Conservation (phyloP, 306 rosid species). For the Trifolium repens region DNA sequence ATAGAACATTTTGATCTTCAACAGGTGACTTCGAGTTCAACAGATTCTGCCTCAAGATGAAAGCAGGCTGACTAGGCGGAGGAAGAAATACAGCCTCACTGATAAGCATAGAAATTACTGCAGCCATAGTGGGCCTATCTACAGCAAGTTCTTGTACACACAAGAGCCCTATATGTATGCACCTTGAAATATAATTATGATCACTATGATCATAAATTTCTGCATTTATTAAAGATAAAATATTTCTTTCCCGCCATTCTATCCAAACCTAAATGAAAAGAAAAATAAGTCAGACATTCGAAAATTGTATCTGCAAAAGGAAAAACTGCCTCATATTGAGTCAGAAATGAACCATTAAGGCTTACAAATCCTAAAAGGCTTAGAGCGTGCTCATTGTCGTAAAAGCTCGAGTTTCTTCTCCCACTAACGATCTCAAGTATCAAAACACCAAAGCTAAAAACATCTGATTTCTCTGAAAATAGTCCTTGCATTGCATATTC, state of each 20-base stretch:
- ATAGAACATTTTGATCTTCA: neutral
- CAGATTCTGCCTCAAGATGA: conserved; percentile 7
- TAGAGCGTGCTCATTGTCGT: neutral
- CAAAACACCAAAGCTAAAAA: conserved; percentile 41
- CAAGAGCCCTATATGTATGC: conserved; percentile 28
- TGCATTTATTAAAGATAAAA: conserved; percentile 4
- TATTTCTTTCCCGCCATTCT: conserved; percentile 13
- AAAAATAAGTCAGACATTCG: neutral
- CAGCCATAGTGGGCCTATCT: conserved; percentile 22
- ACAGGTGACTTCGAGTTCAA: neutral
- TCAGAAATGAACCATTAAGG: neutral
- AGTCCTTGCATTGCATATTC: conserved; percentile 41
- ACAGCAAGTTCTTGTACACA: conserved; percentile 34
- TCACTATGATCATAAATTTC: neutral
- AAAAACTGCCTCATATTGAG: neutral
- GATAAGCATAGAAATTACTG: conserved; percentile 25
- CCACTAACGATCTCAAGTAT: conserved; percentile 39
- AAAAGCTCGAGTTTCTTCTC: conserved; percentile 40
- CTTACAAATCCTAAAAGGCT: conserved; percentile 43
- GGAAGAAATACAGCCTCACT: conserved; percentile 29
- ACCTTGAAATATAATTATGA: neutral
- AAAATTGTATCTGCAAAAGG: neutral
- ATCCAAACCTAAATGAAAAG: conserved; percentile 36
- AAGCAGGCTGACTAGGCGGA: conserved; percentile 27
- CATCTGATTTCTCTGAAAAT: conserved; percentile 42